Conservation (phyloP, 2,329 filamentous ascomycete genomes). For the Fusarium tupiense region DNA sequence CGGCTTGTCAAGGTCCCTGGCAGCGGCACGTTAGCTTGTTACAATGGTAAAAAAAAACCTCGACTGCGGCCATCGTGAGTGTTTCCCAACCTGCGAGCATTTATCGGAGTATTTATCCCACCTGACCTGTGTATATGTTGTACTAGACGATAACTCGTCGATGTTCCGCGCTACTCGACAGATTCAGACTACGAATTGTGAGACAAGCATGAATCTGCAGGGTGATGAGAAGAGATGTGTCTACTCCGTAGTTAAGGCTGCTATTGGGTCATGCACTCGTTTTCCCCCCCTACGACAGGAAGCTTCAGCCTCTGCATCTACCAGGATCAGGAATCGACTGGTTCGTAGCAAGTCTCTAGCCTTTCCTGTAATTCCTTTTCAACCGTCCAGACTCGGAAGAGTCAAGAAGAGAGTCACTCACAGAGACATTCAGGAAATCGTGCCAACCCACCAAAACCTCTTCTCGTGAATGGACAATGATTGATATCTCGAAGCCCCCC, state of each 20-base stretch:
- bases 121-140: slow-evolving; percentile 2
- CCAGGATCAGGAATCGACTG: not conserved
- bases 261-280: slow-evolving; percentile 20
- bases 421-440: not conserved
- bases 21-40: slow-evolving; percentile 31
- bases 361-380: not conserved
- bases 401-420: not conserved
- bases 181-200: slow-evolving; percentile 1
- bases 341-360: not conserved
- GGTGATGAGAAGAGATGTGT: slow-evolving; percentile 1
- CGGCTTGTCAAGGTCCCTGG: slow-evolving; percentile 35
- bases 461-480: slow-evolving; percentile 8
- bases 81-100: not conserved
- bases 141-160: slow-evolving; percentile 3
- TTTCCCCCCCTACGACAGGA: slow-evolving; percentile 12
- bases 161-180: not conserved
- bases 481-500: slow-evolving; percentile 30
- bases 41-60: slow-evolving; percentile 4
- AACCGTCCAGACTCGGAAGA: not conserved
- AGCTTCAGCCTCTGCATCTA: slow-evolving; percentile 10
- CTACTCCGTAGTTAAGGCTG: not conserved
- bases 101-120: slow-evolving; percentile 24
- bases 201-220: slow-evolving; percentile 14
- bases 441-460: not conserved
- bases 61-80: not conserved